Evolutionary conservation across 192 early-diverging fungal species (phyloP).

Genomic region (Funneliformis mosseae): DNA sequence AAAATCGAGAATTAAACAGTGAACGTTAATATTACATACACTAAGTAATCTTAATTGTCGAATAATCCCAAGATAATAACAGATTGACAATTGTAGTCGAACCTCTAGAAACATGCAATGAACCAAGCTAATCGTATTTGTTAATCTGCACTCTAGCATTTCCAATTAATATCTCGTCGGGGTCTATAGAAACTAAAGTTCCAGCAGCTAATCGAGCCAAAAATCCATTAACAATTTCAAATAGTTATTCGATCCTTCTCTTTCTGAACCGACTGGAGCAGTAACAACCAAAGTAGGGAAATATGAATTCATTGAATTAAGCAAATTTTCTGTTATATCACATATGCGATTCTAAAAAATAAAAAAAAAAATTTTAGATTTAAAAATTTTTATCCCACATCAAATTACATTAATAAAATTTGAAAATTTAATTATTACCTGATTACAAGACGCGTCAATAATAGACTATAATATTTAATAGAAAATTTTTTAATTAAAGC

Average conservation of each 20-base stretch:
- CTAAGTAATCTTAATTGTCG: slow-evolving; percentile 36
- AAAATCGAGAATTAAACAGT: neutral
- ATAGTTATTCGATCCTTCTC: neutral
- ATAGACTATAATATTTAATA: slow-evolving; percentile 22
- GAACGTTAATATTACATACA: neutral
- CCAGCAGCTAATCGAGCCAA: slow-evolving; percentile 26
- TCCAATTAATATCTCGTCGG: slow-evolving; percentile 18
- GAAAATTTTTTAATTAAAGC: neutral
- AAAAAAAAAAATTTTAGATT: too few species aligned
- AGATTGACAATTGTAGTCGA: slow-evolving; percentile 56
- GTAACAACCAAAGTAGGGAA: slow-evolving; percentile 36
- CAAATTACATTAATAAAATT: too few species aligned
- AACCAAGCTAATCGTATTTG: slow-evolving; percentile 28
- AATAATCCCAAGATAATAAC: slow-evolving; percentile 48
- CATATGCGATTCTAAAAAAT: slow-evolving; percentile 35
- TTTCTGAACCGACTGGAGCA: neutral
- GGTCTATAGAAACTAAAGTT: slow-evolving; percentile 25
- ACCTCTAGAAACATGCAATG: slow-evolving; percentile 35
- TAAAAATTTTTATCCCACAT: too few species aligned
- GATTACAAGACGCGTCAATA: slow-evolving; percentile 29
- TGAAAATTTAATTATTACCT: too few species aligned
- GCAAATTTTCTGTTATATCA: slow-evolving; percentile 31
- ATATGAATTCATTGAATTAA: slow-evolving; percentile 24
- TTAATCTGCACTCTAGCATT: slow-evolving; percentile 23
- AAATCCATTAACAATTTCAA: slow-evolving; percentile 18